These are phyloP conservation scores for Tetrahymena borealis DNA, from an alignment of 73 alveolate species.

Conservation along the genomic window DNA sequence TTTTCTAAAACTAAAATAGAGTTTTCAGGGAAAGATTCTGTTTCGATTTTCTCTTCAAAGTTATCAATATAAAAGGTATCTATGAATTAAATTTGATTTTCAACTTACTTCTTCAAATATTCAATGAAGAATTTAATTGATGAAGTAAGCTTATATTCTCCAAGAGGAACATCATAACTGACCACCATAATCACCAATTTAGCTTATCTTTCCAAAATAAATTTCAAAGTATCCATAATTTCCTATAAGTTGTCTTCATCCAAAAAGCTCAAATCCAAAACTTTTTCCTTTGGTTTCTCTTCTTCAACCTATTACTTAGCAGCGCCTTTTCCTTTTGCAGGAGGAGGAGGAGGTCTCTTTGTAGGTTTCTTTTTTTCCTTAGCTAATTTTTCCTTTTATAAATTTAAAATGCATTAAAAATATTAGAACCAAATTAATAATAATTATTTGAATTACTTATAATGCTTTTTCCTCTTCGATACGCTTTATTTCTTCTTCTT, in stretches of 20 bases:
- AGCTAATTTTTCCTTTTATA: conserved; percentile 32
- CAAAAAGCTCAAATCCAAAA: conserved; percentile 24
- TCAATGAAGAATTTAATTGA: conserved; percentile 35
- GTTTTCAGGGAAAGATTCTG: conserved; percentile 22
- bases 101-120: conserved; percentile 29
- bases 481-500: conserved; percentile 37
- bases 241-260: conserved; percentile 21
- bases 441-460: neutral
- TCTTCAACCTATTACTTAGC: neutral
- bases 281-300: conserved; percentile 13
- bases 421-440: too few relatives aligned
- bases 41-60: conserved; percentile 36
- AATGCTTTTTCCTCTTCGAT: conserved; percentile 29
- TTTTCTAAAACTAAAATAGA: conserved; percentile 37
- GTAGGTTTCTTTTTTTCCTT: conserved; percentile 33
- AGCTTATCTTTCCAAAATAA: conserved; percentile 32
- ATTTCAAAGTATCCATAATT: conserved; percentile 4
- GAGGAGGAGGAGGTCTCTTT: conserved; percentile 11
- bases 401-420: neutral
- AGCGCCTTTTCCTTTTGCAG: conserved; percentile 10
- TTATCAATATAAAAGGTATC: conserved; percentile 32
- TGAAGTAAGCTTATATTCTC: conserved; percentile 40
- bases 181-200: conserved; percentile 22
- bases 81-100: conserved; percentile 23
- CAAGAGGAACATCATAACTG: conserved; percentile 39